Evolutionary conservation across 192 early-diverging fungal species (phyloP).

Genomic region (Entomortierella beljakovae): DNA sequence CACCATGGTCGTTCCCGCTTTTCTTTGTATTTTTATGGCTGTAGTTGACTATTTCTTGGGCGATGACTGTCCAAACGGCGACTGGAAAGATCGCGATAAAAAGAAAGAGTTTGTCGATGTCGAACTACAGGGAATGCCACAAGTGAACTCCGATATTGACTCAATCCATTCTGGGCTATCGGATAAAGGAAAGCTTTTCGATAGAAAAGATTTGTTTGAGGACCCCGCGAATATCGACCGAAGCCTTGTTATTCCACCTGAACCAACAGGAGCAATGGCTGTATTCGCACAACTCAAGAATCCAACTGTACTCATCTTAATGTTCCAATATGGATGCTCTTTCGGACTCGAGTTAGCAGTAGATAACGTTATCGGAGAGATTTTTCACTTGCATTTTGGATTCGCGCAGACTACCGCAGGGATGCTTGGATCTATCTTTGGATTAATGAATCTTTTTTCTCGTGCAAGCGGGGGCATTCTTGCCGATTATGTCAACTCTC

Average conservation of each 20-base stretch:
- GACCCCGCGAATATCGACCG: no score
- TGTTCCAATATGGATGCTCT: conserved; percentile 68
- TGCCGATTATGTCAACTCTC: conserved; percentile 57
- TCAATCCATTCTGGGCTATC: neutral
- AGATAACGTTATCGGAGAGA: conserved; percentile 65
- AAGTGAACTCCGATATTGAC: conserved; percentile 10
- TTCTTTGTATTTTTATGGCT: conserved; percentile 51
- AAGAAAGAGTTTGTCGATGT: conserved; percentile 4
- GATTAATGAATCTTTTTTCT: conserved; percentile 76
- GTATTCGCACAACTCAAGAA: conserved; percentile 34
- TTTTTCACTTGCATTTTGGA: conserved; percentile 57
- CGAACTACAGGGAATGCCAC: conserved; percentile 31
- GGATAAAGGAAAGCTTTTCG: conserved; percentile 7
- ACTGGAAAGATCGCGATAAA: conserved; percentile 28
- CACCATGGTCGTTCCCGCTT: conserved; percentile 54
- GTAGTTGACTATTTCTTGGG: conserved; percentile 44
- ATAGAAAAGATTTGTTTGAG: no score
- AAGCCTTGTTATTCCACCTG: neutral
- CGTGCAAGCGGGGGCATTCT: conserved; percentile 69
- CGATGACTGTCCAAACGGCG: conserved; percentile 57
- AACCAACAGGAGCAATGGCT: neutral
- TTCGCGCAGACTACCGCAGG: conserved; percentile 57
- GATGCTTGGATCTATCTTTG: conserved; percentile 68
- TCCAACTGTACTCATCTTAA: conserved; percentile 61
- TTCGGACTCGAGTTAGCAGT: conserved; percentile 75